A percentile compares a stretch with the other conserved stretches of the same genome.
Conservation (phyloP, 176 grass and related monocot species). For the Hordeum marinum region DNA sequence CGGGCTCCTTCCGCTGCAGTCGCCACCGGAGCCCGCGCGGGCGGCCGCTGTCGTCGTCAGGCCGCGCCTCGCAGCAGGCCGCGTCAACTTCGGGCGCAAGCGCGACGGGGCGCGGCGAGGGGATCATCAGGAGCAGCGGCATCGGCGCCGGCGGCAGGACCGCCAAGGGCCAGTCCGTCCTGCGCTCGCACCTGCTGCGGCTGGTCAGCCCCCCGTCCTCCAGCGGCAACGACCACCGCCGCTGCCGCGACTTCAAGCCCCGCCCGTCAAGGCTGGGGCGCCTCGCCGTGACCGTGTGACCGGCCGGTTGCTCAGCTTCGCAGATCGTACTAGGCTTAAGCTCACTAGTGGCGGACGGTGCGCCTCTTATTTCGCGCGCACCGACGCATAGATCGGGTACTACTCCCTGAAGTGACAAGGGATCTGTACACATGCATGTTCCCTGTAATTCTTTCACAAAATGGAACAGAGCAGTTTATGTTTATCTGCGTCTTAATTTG, state of each 20-base stretch:
- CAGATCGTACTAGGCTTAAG: too few species aligned
- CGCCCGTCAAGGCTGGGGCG: too few species aligned
- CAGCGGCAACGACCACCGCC: background rate
- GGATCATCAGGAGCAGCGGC: background rate
- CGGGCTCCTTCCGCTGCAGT: conserved; percentile 80
- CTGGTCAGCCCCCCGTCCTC: conserved; percentile 41
- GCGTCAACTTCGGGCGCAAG: background rate
- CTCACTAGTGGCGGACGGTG: too few species aligned
- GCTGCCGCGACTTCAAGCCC: conserved; percentile 50
- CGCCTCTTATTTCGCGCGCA: conserved; percentile 41
- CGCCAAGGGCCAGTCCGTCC: conserved; percentile 37
- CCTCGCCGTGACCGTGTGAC: conserved; percentile 33
- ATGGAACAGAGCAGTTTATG: background rate
- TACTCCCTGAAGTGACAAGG: background rate
- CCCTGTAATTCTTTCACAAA: background rate
- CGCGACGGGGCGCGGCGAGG: background rate
- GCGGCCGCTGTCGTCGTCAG: background rate
- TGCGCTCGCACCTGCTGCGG: conserved; percentile 55
- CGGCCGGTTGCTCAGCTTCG: background rate
- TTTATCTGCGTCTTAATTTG: too few species aligned
- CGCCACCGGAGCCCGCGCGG: conserved; percentile 34
- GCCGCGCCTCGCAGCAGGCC: background rate
- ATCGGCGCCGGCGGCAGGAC: background rate
- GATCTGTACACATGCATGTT: background rate
- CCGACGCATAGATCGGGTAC: too few species aligned